Percentiles rank a stretch among this genome's conserved stretches.
Evolutionary conservation across 2,329 filamentous ascomycete genomes (phyloP).

Genomic region (Cytospora schulzeri): DNA sequence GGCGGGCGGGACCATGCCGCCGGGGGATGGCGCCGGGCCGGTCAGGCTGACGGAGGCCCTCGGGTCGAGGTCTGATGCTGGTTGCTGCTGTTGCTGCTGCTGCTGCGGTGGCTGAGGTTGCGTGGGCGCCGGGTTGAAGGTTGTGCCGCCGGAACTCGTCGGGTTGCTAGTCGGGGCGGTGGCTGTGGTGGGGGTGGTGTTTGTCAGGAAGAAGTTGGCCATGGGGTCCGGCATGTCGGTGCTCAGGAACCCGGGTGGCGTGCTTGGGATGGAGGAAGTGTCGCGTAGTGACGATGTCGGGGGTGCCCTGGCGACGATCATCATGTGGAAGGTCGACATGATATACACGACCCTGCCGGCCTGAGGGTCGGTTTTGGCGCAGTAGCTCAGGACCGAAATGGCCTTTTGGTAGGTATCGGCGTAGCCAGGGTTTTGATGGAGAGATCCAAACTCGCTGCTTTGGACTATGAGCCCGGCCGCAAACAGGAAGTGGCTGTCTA

Average conservation of each 20-base stretch:
- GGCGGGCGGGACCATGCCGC: constrained; percentile 10
- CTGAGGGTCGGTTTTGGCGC: constrained; percentile 50
- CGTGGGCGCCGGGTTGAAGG: constrained; percentile 3
- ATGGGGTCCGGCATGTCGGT: constrained; percentile 23
- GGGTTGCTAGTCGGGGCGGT: constrained; percentile 8
- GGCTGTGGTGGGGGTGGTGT: constrained; percentile 5
- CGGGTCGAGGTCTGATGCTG: not conserved
- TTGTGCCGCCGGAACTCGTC: not conserved
- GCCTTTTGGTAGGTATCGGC: constrained; percentile 40
- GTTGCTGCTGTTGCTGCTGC: not conserved
- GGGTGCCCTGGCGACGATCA: constrained; percentile 19
- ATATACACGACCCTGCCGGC: constrained; percentile 54
- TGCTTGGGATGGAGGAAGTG: constrained; percentile 21
- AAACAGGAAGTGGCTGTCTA: constrained; percentile 57
- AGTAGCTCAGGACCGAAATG: constrained; percentile 52
- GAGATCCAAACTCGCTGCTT: constrained; percentile 57
- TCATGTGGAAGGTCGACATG: constrained; percentile 46
- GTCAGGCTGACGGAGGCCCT: constrained; percentile 10
- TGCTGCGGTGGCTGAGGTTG: not conserved
- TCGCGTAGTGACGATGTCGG: constrained; percentile 14
- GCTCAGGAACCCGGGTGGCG: constrained; percentile 14
- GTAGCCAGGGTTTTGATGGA: constrained; percentile 50
- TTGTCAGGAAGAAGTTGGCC: constrained; percentile 26
- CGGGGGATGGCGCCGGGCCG: constrained; percentile 14
- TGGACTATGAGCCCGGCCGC: constrained; percentile 56